phyloP scores from a whole-genome alignment of 106 monocot species.

The Dendrobium officinale region DNA sequence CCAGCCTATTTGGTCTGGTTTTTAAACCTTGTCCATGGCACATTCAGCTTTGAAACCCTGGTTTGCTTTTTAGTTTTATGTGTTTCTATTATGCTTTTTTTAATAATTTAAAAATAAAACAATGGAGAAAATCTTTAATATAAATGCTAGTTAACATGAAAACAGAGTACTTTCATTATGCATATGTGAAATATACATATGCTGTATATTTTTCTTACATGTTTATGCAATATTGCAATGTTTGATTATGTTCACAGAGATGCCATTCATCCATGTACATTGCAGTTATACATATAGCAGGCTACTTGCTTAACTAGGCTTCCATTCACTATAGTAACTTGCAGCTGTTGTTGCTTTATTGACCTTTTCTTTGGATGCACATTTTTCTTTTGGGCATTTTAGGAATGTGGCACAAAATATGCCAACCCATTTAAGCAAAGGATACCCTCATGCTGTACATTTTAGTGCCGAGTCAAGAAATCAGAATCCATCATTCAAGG shows the following conservation, averaged over 20 bases:
- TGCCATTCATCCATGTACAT: not conserved
- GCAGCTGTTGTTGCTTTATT: not conserved
- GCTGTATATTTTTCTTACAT: not conserved
- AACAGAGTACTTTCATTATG: not conserved
- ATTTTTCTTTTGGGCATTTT: conserved; percentile 13
- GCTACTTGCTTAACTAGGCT: not conserved
- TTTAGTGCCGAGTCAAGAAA: conserved; percentile 35
- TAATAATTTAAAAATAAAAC: not conserved
- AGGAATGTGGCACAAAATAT: conserved; percentile 37
- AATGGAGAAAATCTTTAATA: not conserved
- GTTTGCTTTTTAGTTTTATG: no score
- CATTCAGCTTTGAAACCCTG: no score
- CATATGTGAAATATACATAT: not conserved
- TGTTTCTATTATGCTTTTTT: not conserved
- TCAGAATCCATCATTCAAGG: conserved; percentile 49
- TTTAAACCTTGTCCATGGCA: no score
- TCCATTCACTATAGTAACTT: not conserved
- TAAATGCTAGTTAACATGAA: not conserved
- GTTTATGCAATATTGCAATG: not conserved
- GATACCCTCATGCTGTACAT: conserved; percentile 32
- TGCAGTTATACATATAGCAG: not conserved
- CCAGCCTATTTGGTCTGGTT: no score
- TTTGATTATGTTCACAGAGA: not conserved
- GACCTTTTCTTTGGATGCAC: not conserved
- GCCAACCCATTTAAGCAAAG: conserved; percentile 31